These are phyloP conservation scores for Scalesia atractyloides DNA, from an alignment of 129 eudicot genomes.

Conservation along the genomic window DNA sequence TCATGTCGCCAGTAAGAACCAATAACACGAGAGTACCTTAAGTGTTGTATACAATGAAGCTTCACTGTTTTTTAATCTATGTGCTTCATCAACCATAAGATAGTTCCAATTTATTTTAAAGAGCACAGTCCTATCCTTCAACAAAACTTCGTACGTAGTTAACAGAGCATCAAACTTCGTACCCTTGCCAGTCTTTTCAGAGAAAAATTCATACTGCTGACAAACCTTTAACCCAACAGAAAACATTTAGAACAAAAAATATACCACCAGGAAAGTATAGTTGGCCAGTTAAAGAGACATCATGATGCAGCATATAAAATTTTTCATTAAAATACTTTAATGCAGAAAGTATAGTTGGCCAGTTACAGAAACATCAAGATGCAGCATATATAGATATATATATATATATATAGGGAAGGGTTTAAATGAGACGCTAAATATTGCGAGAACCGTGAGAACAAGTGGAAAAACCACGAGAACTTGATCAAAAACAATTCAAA, in stretches of 20 bases:
- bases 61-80: constrained; percentile 95
- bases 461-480: no score
- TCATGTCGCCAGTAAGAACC: neutral
- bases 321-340: no score
- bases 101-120: constrained; percentile 95
- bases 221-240: constrained; percentile 63
- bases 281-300: no score
- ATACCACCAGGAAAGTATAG: neutral
- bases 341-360: no score
- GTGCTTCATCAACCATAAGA: constrained; percentile 99
- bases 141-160: constrained; percentile 92
- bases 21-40: constrained; percentile 45
- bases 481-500: no score
- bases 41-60: constrained; percentile 89
- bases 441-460: no score
- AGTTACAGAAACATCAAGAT: no score
- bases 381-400: no score
- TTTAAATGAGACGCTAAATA: no score
- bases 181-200: constrained; percentile 61
- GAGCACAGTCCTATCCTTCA: constrained; percentile 87
- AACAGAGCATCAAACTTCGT: constrained; percentile 85
- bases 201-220: constrained; percentile 92
- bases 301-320: no score
- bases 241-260: neutral
- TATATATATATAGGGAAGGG: no score